A percentile compares a stretch with the other conserved stretches of the same genome.
Evolutionary conservation across 345 rosid genomes (phyloP).

Genomic region (Citrus cavaleriei): DNA sequence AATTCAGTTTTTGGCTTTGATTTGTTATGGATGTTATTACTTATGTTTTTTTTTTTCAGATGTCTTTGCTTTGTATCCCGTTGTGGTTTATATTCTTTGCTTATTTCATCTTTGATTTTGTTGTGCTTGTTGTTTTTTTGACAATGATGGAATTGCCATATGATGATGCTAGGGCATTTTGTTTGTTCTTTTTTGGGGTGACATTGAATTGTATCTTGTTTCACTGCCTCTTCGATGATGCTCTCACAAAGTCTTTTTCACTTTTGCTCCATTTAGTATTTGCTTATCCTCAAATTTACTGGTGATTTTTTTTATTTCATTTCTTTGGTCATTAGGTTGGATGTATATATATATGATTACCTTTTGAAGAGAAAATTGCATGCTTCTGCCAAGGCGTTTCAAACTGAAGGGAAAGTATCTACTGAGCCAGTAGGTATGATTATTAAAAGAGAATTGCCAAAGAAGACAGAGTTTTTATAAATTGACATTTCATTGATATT

Average conservation of each 20-base stretch:
- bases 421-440: slow-evolving; percentile 58
- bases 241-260: background rate
- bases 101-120: background rate
- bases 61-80: background rate
- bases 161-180: slow-evolving; percentile 10
- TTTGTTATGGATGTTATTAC: background rate
- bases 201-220: background rate
- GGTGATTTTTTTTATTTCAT: background rate
- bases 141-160: background rate
- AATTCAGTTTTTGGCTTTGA: background rate
- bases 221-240: background rate
- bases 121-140: background rate
- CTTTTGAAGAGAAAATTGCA: slow-evolving; percentile 59
- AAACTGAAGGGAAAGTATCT: slow-evolving; percentile 59
- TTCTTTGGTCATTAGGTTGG: slow-evolving; percentile 45
- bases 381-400: slow-evolving; percentile 58
- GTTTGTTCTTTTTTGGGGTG: background rate
- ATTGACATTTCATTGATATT: background rate
- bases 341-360: slow-evolving; percentile 63
- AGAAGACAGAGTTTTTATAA: background rate
- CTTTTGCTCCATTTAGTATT: background rate
- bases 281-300: background rate
- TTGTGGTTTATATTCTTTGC: background rate
- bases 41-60: background rate
- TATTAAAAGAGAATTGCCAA: background rate